Evolutionary conservation across 2,329 filamentous ascomycete species (phyloP).

Genomic region (Nemania sp.): DNA sequence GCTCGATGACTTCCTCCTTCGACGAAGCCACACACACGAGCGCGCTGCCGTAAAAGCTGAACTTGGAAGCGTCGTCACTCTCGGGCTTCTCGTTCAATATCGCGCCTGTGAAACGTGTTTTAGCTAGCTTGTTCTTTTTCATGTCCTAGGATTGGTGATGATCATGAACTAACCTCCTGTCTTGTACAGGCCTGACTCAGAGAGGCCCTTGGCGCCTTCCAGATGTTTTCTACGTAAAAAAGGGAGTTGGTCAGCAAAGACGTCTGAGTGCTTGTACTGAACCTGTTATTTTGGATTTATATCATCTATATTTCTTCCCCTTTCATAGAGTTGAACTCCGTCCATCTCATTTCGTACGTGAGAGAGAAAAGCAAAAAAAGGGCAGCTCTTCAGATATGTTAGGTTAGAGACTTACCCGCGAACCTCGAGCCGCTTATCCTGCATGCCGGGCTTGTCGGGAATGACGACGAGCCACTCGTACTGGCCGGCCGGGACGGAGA

Average conservation of each 20-base stretch:
- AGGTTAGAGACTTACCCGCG: slow-evolving; percentile 61
- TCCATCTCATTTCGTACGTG: too few species aligned
- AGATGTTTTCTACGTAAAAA: slow-evolving; percentile 55
- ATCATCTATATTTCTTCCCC: too few species aligned
- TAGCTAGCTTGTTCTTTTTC: not conserved
- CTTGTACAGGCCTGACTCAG: slow-evolving; percentile 61
- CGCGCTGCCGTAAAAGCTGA: slow-evolving; percentile 73
- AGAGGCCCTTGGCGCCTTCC: slow-evolving; percentile 52
- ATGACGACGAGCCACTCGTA: slow-evolving; percentile 66
- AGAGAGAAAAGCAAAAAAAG: too few species aligned
- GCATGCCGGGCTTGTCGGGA: slow-evolving; percentile 64
- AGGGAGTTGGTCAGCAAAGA: too few species aligned
- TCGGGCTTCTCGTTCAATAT: slow-evolving; percentile 67
- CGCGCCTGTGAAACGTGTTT: slow-evolving; percentile 52
- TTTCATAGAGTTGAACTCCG: too few species aligned
- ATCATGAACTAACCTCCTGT: slow-evolving; percentile 64
- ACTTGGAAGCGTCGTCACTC: slow-evolving; percentile 58
- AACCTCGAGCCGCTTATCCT: slow-evolving; percentile 64
- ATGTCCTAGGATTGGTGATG: not conserved
- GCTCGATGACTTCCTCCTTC: slow-evolving; percentile 68
- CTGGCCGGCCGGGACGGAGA: slow-evolving; percentile 31
- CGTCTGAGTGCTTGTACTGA: too few species aligned
- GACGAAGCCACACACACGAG: slow-evolving; percentile 68
- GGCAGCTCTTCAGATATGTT: too few species aligned
- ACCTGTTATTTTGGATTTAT: too few species aligned